Conservation (phyloP, 495 filamentous ascomycete species). For the Xylaria acuta region DNA sequence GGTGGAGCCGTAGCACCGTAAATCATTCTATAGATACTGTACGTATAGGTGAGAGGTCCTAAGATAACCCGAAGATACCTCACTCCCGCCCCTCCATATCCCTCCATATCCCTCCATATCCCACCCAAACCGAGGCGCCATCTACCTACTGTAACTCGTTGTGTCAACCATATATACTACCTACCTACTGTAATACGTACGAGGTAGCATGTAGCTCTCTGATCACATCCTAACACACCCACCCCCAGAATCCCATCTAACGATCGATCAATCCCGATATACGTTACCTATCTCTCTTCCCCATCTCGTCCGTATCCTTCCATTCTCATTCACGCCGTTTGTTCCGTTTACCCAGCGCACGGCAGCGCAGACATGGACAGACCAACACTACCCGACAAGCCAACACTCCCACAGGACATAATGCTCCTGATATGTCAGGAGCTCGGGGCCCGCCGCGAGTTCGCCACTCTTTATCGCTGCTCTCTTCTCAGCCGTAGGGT, state of each 20-base stretch:
- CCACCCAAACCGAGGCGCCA: background rate
- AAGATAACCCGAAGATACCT: background rate
- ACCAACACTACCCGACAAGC: slow-evolving; percentile 44
- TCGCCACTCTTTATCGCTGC: slow-evolving; percentile 63
- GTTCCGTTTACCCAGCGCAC: background rate
- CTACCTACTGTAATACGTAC: background rate
- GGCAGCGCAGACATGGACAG: slow-evolving; percentile 7
- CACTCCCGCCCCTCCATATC: too few relatives aligned
- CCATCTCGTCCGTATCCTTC: background rate
- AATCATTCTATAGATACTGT: background rate
- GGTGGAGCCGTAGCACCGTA: background rate
- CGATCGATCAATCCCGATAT: background rate
- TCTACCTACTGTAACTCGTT: background rate
- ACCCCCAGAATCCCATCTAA: background rate
- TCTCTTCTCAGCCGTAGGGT: slow-evolving; percentile 58
- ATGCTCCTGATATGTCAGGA: slow-evolving; percentile 64
- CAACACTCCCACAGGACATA: slow-evolving; percentile 62
- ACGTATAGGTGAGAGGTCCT: background rate
- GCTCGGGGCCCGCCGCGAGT: slow-evolving; percentile 59
- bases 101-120: too few relatives aligned
- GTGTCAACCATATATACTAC: background rate
- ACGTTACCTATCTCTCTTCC: background rate
- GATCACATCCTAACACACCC: background rate
- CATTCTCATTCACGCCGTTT: background rate
- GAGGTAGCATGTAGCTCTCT: background rate